Evolutionary conservation across 1,139 yeast genomes (phyloP).

Genomic region (Saccharomycopsis crataegensis): DNA sequence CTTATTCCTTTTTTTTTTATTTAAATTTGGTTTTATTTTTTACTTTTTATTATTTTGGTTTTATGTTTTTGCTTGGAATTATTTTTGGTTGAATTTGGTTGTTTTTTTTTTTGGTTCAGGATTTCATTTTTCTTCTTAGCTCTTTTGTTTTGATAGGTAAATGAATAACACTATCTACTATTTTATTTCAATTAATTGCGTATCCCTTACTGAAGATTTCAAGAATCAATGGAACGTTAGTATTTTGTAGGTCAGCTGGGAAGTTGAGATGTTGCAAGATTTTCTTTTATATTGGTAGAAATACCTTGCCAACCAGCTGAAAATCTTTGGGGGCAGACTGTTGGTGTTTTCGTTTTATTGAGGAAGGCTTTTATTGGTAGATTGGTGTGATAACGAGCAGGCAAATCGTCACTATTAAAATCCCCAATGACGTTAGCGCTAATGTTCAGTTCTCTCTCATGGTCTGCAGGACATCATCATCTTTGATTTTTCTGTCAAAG

Average conservation of each 20-base stretch:
- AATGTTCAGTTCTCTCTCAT: constrained; percentile 24
- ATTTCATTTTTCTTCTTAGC: too few relatives aligned
- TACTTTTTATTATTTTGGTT: too few relatives aligned
- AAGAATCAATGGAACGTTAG: too few relatives aligned
- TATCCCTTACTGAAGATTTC: too few relatives aligned
- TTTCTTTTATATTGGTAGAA: not conserved
- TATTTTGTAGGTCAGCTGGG: not conserved
- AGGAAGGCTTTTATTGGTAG: constrained; percentile 24
- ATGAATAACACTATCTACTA: too few relatives aligned
- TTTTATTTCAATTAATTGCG: too few relatives aligned
- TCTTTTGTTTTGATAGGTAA: too few relatives aligned
- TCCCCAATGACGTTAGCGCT: constrained; percentile 25
- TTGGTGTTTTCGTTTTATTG: constrained; percentile 14
- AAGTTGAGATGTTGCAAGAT: not conserved
- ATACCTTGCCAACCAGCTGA: constrained; percentile 27
- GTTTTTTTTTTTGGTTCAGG: too few relatives aligned
- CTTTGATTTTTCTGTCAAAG: constrained; percentile 25
- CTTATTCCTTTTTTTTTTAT: too few relatives aligned
- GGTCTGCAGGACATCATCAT: constrained; percentile 23
- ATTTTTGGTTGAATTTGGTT: too few relatives aligned
- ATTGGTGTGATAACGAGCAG: constrained; percentile 26
- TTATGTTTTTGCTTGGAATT: too few relatives aligned
- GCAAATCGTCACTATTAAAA: constrained; percentile 24
- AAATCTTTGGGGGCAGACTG: constrained; percentile 15
- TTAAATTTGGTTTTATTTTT: too few relatives aligned